Evolutionary conservation across 352 stramenopile species (phyloP), one percentile per base, ranked within the genome.

Genomic region (Phytophthora macrochlamydospora): DNA sequence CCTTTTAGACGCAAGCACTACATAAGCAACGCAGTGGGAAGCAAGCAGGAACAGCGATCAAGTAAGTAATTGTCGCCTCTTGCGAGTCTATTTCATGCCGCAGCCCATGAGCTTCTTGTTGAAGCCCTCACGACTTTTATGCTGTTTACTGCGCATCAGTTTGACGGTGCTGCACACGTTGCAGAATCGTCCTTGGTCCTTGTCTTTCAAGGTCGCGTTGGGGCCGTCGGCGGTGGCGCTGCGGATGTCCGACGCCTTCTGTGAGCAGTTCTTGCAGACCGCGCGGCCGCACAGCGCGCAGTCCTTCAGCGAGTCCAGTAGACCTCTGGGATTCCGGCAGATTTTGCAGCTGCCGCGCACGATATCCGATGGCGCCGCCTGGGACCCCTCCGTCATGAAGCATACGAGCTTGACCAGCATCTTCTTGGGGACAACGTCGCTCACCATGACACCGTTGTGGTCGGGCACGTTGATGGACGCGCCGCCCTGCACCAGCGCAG

Each of bases 391-490:
- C 24, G 78, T 75, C 87, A 95, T 95, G 61, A 75, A 87, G 30
- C 76, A 90, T 61, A 91, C 85, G 46, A 95, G 77, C 63, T 84
- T 81, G 40, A 95, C 72, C 45, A 95, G 79, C 59, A 77, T 62
- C 67, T 95, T 92, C 65, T 85, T 87, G 18, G 75, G 77, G 29
- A 95, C 73, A 44, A 87, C 76, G 67, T 95, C 87, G 67, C 84
- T 89, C 51, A 94, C 86, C 59, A 88, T 89, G 29, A 89, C 78
- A 54, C 87, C 87, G 28, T 89, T 92, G 49, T 88, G 73, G 68
- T 94, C 79, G 2, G 85, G 81, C 12, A 95, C 79, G 71, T 95
- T 95, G 43, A 95, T 91, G n/a, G 81, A 92, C 40, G 87, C 87
- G 8, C 86, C 85, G 38, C 76, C 81, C 4, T 86, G 70, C 52